Evolutionary conservation across 805 yeast species (phyloP).

Genomic region (Saccharomycopsis javanensis): DNA sequence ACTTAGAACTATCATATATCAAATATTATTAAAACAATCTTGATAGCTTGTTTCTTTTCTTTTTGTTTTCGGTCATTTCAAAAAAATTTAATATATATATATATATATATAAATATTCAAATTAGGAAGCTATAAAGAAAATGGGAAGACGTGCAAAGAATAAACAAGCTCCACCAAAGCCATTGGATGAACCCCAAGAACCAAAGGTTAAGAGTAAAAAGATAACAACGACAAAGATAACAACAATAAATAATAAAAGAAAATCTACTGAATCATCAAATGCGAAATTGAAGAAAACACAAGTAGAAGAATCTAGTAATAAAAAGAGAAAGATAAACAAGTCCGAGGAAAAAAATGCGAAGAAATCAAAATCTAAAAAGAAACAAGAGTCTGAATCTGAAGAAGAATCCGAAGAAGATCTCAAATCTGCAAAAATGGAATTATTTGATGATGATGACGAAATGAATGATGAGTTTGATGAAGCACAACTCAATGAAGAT

Average conservation of each 20-base stretch:
- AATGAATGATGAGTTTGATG: slow-evolving; percentile 44
- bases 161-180: slow-evolving; percentile 89
- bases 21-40: neutral
- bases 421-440: slow-evolving; percentile 60
- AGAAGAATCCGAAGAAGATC: slow-evolving; percentile 56
- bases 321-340: slow-evolving; percentile 30
- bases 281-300: slow-evolving; percentile 2
- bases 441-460: slow-evolving; percentile 50
- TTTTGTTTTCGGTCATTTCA: neutral
- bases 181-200: slow-evolving; percentile 71
- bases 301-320: slow-evolving; percentile 15
- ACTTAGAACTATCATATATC: neutral
- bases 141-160: slow-evolving; percentile 89
- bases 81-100: neutral
- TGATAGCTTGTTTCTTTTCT: neutral
- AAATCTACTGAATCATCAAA: slow-evolving; percentile 1
- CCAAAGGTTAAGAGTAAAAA: slow-evolving; percentile 26
- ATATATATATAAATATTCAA: neutral
- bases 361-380: slow-evolving; percentile 17
- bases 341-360: slow-evolving; percentile 24
- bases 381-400: slow-evolving; percentile 27
- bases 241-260: neutral
- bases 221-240: neutral
- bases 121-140: neutral
- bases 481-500: slow-evolving; percentile 44